Conservation (phyloP, 2,329 filamentous ascomycete species). For the Phoma sp. region DNA sequence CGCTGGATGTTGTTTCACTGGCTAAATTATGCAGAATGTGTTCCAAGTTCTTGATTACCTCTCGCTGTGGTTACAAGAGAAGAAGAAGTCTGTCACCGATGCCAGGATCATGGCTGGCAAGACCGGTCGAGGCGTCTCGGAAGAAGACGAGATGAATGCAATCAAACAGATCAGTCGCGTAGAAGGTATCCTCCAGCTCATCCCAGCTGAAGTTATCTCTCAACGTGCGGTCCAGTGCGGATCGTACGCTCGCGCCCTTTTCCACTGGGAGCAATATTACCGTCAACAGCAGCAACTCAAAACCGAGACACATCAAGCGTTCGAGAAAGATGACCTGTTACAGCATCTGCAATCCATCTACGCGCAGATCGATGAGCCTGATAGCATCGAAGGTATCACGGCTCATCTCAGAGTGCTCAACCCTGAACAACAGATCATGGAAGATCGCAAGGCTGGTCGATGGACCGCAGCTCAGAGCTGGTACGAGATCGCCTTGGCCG, state of each 20-base stretch:
- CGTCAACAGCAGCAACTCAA: slow-evolving; percentile 59
- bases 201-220: slow-evolving; percentile 77
- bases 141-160: slow-evolving; percentile 61
- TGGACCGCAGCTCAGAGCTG: slow-evolving; percentile 97
- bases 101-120: slow-evolving; percentile 52
- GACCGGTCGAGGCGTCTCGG: slow-evolving; percentile 52
- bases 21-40: slow-evolving; percentile 69
- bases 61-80: slow-evolving; percentile 86
- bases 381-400: slow-evolving; percentile 94
- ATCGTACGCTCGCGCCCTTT: slow-evolving; percentile 89
- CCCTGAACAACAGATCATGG: slow-evolving; percentile 90
- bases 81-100: slow-evolving; percentile 61
- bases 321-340: slow-evolving; percentile 68
- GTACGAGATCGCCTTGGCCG: slow-evolving; percentile 90
- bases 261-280: slow-evolving; percentile 93
- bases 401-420: slow-evolving; percentile 85
- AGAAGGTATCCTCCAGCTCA: slow-evolving; percentile 73
- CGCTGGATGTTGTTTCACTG: neutral
- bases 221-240: slow-evolving; percentile 90
- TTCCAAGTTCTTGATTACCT: slow-evolving; percentile 93
- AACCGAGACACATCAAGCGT: slow-evolving; percentile 57
- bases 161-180: slow-evolving; percentile 68
- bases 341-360: slow-evolving; percentile 91
- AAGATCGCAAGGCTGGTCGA: slow-evolving; percentile 89
- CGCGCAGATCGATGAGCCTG: slow-evolving; percentile 95